A percentile compares a stretch with the other conserved stretches of the same genome.
Evolutionary conservation across 2,329 filamentous ascomycete species (phyloP).

Genomic region (Corinectria fuckeliana): DNA sequence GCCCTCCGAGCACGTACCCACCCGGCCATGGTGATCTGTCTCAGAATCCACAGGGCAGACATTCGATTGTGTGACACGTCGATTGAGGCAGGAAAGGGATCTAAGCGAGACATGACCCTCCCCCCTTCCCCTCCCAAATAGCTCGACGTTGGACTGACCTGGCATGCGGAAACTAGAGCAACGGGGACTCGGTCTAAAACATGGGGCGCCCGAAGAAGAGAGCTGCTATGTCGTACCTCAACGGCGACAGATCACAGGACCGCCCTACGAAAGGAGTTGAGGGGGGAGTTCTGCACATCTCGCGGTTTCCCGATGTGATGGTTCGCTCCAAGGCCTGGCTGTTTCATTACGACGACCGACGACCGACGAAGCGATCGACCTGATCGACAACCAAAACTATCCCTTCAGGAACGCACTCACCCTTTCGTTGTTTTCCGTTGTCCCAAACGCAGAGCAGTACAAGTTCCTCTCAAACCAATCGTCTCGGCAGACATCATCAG

Average conservation of each 20-base stretch:
- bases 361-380: background rate
- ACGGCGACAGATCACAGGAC: background rate
- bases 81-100: constrained; percentile 20
- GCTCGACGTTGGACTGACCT: constrained; percentile 8
- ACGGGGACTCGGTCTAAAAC: background rate
- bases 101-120: constrained; percentile 5
- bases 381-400: too few species aligned
- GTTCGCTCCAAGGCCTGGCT: background rate
- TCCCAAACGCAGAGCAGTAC: constrained; percentile 46
- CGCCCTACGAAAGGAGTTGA: background rate
- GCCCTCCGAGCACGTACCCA: background rate
- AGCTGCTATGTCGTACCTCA: background rate
- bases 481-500: constrained; percentile 37
- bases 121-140: background rate
- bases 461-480: constrained; percentile 44
- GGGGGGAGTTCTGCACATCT: background rate
- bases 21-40: constrained; percentile 12
- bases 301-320: background rate
- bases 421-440: constrained; percentile 28
- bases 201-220: too few species aligned
- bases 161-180: constrained; percentile 26
- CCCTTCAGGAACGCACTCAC: background rate
- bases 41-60: constrained; percentile 17
- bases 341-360: background rate
- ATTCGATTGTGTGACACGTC: constrained; percentile 24